Evolutionary conservation across 2,329 filamentous ascomycete genomes (phyloP), one percentile per base, ranked within the genome.

Genomic region (Aspergillus pseudonomiae): DNA sequence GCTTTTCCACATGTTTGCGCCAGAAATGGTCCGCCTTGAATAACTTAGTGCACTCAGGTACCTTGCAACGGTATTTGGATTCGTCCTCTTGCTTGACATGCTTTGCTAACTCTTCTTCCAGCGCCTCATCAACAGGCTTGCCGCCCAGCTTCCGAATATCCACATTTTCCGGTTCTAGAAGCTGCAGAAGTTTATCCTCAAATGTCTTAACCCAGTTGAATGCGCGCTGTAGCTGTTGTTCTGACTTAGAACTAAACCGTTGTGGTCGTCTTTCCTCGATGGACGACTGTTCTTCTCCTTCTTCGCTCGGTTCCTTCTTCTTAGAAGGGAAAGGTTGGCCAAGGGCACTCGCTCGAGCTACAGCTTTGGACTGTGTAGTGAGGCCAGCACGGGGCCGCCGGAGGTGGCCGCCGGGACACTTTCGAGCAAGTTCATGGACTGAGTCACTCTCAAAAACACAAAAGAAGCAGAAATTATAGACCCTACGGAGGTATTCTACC

Each of bases 201-300:
- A 97, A 99, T 0, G 95, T 98, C 82, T 91, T 96, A 64, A 99
- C 96, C 95, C 96, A 99, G 74, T 98, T 99, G 81, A 93, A 98
- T 0, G 95, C 95, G 62, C 94, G 90, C 73, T 96, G 91, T 16
- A 98, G 87, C 75, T 98, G 95, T 76, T 96, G 93, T 72, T 97
- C 93, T 5, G 89, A 88, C 81, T 96, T 97, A 57, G 85, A 88
- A 28, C 85, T 85, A 19, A 88, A 84, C 63, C 87, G 89, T 61
- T 88, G 86, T 66, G 90, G 89, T 72, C 92, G 93, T 73, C 91
- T 91, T 65, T 95, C 91, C 6, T 86, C 86, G 6, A 86, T 84
- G 7, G 90, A 88, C 1, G 88, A 87, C 34, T 87, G 87, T 52
- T 89, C 87, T 50, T 88, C 88, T 14, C 86, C 84, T 21, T 91